phyloP scores from a whole-genome alignment of 345 rosid species.

The Noccaea caerulescens region DNA sequence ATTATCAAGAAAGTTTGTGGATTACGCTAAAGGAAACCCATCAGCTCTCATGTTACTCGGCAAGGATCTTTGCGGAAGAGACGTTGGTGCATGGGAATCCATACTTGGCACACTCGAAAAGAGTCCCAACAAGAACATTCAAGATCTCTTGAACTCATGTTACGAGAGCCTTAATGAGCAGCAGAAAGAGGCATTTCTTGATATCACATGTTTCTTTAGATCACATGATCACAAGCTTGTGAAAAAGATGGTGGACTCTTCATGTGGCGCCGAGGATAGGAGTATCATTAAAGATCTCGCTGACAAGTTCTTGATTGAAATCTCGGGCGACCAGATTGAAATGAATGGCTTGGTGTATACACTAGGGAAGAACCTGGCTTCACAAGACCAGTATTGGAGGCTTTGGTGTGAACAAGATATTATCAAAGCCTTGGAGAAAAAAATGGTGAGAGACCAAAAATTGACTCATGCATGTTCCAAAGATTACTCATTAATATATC shows the following conservation, averaged over 20 bases:
- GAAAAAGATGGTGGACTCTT: constrained; percentile 7
- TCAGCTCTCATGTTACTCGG: constrained; percentile 44
- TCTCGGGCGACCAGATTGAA: neutral
- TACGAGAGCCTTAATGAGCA: constrained; percentile 32
- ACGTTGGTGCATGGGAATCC: constrained; percentile 29
- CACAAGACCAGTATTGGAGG: neutral
- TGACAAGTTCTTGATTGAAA: constrained; percentile 41
- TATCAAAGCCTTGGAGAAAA: constrained; percentile 6
- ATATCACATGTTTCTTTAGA: constrained; percentile 46
- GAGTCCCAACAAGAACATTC: constrained; percentile 8
- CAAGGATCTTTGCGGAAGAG: neutral
- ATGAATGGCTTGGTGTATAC: constrained; percentile 45
- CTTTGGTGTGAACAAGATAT: constrained; percentile 4
- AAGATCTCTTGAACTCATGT: constrained; percentile 2
- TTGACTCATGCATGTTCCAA: neutral
- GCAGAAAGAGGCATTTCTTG: constrained; percentile 42
- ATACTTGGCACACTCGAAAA: neutral
- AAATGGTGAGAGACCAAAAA: neutral
- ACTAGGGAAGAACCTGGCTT: constrained; percentile 34
- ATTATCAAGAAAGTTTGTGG: constrained; percentile 23
- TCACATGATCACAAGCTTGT: neutral
- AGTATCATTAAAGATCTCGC: constrained; percentile 24
- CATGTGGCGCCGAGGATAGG: neutral
- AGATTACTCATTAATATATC: no score
- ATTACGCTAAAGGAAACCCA: constrained; percentile 44